Conservation (phyloP, 768 basidiomycete species). For the Trametes elegans region DNA sequence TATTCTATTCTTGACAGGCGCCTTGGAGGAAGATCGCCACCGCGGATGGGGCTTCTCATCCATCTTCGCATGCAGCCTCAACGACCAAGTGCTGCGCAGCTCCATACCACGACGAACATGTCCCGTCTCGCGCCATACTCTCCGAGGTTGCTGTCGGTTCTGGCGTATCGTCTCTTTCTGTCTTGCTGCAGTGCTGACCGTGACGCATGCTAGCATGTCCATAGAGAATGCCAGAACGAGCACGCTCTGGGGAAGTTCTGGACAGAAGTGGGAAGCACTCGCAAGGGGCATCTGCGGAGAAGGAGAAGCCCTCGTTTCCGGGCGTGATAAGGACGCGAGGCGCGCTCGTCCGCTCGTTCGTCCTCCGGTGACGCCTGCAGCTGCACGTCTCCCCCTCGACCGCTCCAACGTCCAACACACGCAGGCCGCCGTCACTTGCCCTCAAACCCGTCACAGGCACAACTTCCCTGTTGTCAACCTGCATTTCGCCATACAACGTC, state of each 20-base stretch:
- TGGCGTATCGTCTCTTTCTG: no score
- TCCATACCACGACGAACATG: no score
- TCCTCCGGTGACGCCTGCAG: slow-evolving; percentile 10
- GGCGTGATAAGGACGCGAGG: background rate
- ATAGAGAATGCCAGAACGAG: background rate
- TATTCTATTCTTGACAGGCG: background rate
- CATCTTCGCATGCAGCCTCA: no score
- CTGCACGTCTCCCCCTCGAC: slow-evolving; percentile 6
- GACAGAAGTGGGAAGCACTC: background rate
- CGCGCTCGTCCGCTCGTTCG: background rate
- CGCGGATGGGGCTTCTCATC: background rate
- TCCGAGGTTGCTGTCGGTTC: background rate
- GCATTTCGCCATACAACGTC: background rate
- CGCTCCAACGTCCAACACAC: no score
- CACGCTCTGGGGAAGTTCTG: slow-evolving; percentile 6
- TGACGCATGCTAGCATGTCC: no score
- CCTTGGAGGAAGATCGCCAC: background rate
- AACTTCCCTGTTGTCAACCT: background rate
- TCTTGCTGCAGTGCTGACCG: no score
- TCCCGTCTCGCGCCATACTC: background rate
- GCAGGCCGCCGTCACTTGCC: no score
- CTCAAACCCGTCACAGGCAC: background rate
- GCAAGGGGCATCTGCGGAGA: slow-evolving; percentile 2
- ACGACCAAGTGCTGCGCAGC: no score
- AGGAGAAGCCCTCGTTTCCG: background rate